These are phyloP conservation scores for Cytospora mali DNA, from an alignment of 2,329 filamentous ascomycete species.

Conservation along the genomic window DNA sequence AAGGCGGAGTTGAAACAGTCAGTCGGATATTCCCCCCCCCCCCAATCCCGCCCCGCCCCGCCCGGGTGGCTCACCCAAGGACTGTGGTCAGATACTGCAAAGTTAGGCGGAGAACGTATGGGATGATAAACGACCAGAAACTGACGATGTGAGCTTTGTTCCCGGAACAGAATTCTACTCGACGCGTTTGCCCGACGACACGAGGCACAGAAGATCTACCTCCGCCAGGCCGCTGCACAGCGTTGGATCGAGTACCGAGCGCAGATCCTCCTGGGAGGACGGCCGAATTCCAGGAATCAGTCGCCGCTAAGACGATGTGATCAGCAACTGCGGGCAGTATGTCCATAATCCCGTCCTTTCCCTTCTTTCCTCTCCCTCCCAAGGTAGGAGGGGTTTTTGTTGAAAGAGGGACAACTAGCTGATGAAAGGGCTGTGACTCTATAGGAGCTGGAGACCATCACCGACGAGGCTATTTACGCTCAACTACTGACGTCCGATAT, in stretches of 20 bases:
- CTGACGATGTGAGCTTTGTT: conserved; percentile 10
- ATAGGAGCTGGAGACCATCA: conserved; percentile 60
- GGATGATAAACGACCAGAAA: not conserved
- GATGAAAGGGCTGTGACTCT: not conserved
- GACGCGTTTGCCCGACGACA: conserved; percentile 65
- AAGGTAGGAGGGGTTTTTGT: not conserved
- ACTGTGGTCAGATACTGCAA: too few species aligned
- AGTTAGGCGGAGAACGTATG: too few species aligned
- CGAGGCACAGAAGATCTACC: conserved; percentile 66
- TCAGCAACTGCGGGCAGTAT: conserved; percentile 58
- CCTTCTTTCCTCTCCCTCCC: not conserved
- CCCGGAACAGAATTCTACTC: conserved; percentile 51
- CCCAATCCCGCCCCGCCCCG: not conserved
- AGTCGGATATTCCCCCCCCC: conserved; percentile 36
- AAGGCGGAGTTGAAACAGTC: conserved; percentile 67
- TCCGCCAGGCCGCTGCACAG: conserved; percentile 62
- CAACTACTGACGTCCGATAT: conserved; percentile 58
- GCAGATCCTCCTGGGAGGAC: conserved; percentile 54
- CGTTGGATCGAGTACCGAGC: conserved; percentile 60
- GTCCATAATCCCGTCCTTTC: conserved; percentile 35
- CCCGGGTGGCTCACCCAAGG: not conserved
- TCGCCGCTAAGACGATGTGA: conserved; percentile 57
- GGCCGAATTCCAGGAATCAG: conserved; percentile 50
- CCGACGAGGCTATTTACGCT: conserved; percentile 60
- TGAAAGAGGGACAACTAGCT: not conserved